phyloP scores from a whole-genome alignment of 2,329 filamentous ascomycete species.

The Aspergillus spinulosporus region DNA sequence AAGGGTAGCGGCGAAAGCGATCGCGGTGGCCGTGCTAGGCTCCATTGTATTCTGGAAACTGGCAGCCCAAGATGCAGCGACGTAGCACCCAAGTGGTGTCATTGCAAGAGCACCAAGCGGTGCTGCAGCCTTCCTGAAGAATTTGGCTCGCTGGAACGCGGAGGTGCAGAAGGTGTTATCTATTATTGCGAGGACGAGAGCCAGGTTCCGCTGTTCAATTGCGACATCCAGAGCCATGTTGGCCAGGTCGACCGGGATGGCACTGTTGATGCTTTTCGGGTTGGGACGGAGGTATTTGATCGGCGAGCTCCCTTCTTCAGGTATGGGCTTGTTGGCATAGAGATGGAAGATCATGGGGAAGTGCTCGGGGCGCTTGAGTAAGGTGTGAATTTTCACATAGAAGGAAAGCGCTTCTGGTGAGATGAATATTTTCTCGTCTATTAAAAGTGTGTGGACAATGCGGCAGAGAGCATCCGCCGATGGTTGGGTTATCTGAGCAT shows the following conservation, averaged over 20 bases:
- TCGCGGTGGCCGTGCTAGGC: constrained; percentile 67
- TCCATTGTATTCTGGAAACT: constrained; percentile 75
- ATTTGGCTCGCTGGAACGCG: constrained; percentile 45
- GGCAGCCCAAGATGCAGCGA: constrained; percentile 67
- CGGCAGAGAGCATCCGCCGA: constrained; percentile 50
- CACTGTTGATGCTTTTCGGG: constrained; percentile 67
- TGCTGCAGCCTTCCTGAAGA: constrained; percentile 45
- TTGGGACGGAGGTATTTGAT: constrained; percentile 64
- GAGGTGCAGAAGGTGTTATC: constrained; percentile 55
- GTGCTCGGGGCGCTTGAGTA: constrained; percentile 70
- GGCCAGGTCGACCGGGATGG: constrained; percentile 70
- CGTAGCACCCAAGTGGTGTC: constrained; percentile 54
- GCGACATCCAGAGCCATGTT: constrained; percentile 75
- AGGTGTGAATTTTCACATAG: constrained; percentile 75
- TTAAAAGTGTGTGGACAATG: constrained; percentile 68
- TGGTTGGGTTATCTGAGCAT: constrained; percentile 36
- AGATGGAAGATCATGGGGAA: constrained; percentile 78
- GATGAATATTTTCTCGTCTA: constrained; percentile 76
- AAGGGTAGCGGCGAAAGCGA: constrained; percentile 77
- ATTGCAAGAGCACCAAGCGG: constrained; percentile 42
- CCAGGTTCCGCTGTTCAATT: constrained; percentile 74
- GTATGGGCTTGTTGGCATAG: constrained; percentile 79
- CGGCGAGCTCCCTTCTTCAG: constrained; percentile 59
- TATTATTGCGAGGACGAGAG: constrained; percentile 76
- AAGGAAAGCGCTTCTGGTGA: constrained; percentile 68